phyloP scores from a whole-genome alignment of 192 early-diverging fungal species.

The Entrophospora sp. region DNA sequence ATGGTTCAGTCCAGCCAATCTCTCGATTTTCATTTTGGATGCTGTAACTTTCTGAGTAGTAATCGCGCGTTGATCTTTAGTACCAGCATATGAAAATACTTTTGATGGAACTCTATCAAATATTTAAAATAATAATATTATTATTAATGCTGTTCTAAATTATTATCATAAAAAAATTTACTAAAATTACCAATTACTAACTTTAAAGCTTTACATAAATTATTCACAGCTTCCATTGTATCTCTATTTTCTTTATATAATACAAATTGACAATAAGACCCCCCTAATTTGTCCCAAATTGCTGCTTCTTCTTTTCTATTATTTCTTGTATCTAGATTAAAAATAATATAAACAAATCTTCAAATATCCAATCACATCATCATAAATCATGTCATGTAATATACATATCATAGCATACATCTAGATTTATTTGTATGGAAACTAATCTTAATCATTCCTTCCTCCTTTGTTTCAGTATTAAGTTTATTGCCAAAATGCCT shows the following conservation, averaged over 20 bases:
- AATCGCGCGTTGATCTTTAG: conserved; percentile 88
- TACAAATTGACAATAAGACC: conserved; percentile 74
- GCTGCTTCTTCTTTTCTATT: conserved; percentile 24
- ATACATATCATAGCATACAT: conserved; percentile 20
- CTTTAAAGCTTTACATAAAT: conserved; percentile 42
- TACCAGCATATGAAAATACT: conserved; percentile 78
- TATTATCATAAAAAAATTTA: neutral
- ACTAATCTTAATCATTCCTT: conserved; percentile 35
- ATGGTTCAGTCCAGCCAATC: conserved; percentile 46
- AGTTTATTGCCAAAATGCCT: conserved; percentile 40
- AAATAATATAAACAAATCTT: neutral
- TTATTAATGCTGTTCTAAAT: too few relatives aligned
- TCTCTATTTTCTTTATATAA: conserved; percentile 92
- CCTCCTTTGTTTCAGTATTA: conserved; percentile 37
- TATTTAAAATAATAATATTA: neutral
- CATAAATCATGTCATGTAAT: neutral
- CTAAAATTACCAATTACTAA: conserved; percentile 18
- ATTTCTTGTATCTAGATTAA: conserved; percentile 19
- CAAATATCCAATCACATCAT: neutral
- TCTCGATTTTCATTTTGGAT: conserved; percentile 45
- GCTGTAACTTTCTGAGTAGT: conserved; percentile 80
- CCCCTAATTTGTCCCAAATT: conserved; percentile 50
- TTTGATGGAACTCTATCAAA: conserved; percentile 37
- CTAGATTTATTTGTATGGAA: conserved; percentile 33
- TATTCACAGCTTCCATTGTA: conserved; percentile 77